These are phyloP conservation scores for Ramaria sp. DNA, from an alignment of 768 basidiomycete genomes.

Conservation along the genomic window DNA sequence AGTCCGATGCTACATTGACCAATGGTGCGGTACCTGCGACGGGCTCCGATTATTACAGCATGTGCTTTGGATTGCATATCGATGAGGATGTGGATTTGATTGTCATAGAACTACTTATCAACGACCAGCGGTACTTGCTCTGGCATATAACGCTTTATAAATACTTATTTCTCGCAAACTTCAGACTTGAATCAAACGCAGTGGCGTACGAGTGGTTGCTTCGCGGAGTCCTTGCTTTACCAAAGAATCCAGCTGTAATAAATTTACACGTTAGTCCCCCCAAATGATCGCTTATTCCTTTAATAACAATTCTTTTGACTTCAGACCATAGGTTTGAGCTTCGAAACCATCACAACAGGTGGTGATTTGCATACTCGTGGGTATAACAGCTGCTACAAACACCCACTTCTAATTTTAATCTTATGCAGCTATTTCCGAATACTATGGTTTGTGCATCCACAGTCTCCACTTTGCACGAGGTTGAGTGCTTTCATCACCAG, in stretches of 20 bases:
- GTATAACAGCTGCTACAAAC: not conserved
- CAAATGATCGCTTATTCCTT: not conserved
- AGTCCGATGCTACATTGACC: constrained; percentile 4
- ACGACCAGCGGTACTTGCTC: constrained; percentile 9
- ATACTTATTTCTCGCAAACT: not conserved
- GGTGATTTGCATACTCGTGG: constrained; percentile 10
- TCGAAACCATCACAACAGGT: constrained; percentile 8
- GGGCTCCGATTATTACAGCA: constrained; percentile 10
- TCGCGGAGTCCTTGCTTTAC: constrained; percentile 7
- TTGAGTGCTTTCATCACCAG: not conserved
- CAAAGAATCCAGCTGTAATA: constrained; percentile 8
- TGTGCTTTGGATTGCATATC: constrained; percentile 11
- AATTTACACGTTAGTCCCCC: constrained; percentile 9
- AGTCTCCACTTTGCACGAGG: not conserved
- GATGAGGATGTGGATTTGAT: constrained; percentile 10
- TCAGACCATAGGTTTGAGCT: constrained; percentile 8
- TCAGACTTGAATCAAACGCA: constrained; percentile 9
- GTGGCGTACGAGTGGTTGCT: constrained; percentile 11
- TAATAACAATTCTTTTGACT: not conserved
- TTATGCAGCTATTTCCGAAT: constrained; percentile 6
- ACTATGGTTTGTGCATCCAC: constrained; percentile 3
- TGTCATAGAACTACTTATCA: constrained; percentile 10
- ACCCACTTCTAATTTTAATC: not conserved
- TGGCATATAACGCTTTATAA: not conserved
- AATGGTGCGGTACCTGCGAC: constrained; percentile 11